Conservation (phyloP, 257 asterid species). For the Fraxinus pennsylvanica region DNA sequence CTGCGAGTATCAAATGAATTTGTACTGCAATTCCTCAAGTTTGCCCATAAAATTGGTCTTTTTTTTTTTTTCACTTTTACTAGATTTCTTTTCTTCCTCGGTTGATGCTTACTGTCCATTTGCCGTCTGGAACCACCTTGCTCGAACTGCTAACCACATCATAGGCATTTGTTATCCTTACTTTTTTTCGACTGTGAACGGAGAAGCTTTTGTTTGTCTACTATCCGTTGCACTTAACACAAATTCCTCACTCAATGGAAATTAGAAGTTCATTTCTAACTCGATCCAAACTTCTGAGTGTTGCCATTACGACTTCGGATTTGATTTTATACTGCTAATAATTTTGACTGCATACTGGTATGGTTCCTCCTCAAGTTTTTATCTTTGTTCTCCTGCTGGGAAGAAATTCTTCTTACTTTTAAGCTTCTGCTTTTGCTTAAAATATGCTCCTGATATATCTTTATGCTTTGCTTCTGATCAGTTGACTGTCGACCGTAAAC, state of each 20-base stretch:
- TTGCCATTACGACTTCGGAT: neutral
- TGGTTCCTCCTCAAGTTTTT: neutral
- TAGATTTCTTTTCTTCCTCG: neutral
- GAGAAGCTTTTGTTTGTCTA: slow-evolving; percentile 8
- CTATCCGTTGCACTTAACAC: neutral
- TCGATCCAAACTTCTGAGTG: neutral
- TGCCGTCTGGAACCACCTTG: neutral
- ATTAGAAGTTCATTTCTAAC: slow-evolving; percentile 10
- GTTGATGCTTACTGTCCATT: neutral
- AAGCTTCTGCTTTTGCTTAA: neutral
- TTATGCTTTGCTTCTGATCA: neutral
- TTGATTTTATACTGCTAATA: neutral
- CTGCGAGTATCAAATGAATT: too few species aligned
- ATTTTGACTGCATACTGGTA: neutral
- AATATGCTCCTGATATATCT: neutral
- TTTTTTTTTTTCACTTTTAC: neutral
- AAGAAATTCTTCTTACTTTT: neutral
- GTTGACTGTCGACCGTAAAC: too few species aligned
- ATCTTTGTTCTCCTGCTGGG: neutral
- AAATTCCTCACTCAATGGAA: slow-evolving; percentile 4
- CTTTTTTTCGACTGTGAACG: neutral
- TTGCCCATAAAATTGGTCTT: neutral
- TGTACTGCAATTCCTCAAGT: neutral
- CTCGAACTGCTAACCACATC: neutral
- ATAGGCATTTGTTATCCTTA: neutral